phyloP scores from a whole-genome alignment of 139 green algal genomes.

The Chlorokybus atmophyticus region DNA sequence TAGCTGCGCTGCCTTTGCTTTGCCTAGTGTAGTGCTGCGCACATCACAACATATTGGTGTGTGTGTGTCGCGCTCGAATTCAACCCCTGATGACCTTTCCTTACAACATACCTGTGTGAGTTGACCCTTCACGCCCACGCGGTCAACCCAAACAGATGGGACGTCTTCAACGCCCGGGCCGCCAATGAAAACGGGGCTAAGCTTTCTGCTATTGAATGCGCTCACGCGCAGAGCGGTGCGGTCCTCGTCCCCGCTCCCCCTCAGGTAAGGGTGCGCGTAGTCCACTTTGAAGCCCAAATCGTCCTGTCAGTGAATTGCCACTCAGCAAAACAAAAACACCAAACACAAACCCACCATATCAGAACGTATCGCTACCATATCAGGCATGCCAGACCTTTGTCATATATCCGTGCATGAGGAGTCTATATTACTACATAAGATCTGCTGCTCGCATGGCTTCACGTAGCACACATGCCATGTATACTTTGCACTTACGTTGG shows the following conservation, averaged over 20 bases:
- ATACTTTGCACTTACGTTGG: conserved; percentile 18
- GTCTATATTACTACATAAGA: no score
- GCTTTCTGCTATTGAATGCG: conserved; percentile 58
- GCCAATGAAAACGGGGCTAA: conserved; percentile 71
- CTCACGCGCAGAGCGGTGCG: conserved; percentile 30
- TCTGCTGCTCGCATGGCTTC: no score
- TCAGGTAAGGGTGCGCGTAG: conserved; percentile 48
- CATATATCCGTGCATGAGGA: no score
- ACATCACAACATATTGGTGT: no score
- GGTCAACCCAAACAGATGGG: conserved; percentile 80
- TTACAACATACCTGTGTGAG: conserved; percentile 33
- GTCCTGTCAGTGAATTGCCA: conserved; percentile 37
- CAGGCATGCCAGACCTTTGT: no score
- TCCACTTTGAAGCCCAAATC: conserved; percentile 62
- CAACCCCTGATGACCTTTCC: no score
- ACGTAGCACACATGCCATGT: no score
- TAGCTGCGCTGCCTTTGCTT: conserved; percentile 34
- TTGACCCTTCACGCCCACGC: conserved; percentile 63
- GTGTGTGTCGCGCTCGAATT: no score
- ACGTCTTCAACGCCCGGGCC: conserved; percentile 64
- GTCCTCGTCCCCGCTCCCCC: conserved; percentile 40
- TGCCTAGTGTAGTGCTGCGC: conserved; percentile 33
- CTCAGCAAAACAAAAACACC: no score
- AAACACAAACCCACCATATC: no score
- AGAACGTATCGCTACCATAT: no score